These are phyloP conservation scores for Marchantia paleacea DNA, from an alignment of 225 moss, liverwort and hornwort genomes.

Conservation along the genomic window DNA sequence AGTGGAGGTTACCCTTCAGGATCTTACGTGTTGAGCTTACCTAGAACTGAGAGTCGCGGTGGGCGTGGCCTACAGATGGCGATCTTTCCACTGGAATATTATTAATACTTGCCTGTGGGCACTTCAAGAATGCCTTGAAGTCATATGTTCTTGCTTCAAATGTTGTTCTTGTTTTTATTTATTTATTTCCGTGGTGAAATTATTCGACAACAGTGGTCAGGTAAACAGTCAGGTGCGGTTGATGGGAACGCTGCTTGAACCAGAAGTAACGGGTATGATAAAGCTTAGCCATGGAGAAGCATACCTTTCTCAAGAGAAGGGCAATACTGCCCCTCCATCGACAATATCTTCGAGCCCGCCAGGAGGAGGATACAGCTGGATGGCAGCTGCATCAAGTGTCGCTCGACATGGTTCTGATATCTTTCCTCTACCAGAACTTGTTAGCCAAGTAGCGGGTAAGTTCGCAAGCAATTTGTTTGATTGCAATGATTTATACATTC, in stretches of 20 bases:
- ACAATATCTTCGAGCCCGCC: constrained; percentile 56
- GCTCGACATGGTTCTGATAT: constrained; percentile 57
- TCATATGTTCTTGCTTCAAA: background rate
- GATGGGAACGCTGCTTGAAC: constrained; percentile 89
- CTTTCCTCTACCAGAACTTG: constrained; percentile 68
- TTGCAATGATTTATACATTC: background rate
- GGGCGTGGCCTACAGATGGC: too few relatives aligned
- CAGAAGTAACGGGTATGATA: constrained; percentile 87
- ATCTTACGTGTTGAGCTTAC: too few relatives aligned
- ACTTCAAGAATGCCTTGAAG: too few relatives aligned
- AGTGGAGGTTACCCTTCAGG: too few relatives aligned
- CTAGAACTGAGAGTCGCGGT: too few relatives aligned
- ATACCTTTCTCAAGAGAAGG: constrained; percentile 95
- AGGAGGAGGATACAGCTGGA: constrained; percentile 70
- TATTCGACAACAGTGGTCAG: constrained; percentile 67
- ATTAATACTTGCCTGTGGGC: too few relatives aligned
- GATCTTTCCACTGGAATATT: too few relatives aligned
- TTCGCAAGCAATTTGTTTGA: background rate
- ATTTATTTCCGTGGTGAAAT: background rate
- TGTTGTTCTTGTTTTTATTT: background rate
- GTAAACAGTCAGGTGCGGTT: constrained; percentile 86
- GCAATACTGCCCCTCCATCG: constrained; percentile 53
- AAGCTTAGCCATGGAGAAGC: constrained; percentile 94
- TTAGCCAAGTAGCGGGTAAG: constrained; percentile 67
- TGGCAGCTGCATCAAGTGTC: constrained; percentile 65